These are phyloP conservation scores for Aspergillus ochraceoroseus DNA, from an alignment of 2,329 filamentous ascomycete species.

Conservation along the genomic window DNA sequence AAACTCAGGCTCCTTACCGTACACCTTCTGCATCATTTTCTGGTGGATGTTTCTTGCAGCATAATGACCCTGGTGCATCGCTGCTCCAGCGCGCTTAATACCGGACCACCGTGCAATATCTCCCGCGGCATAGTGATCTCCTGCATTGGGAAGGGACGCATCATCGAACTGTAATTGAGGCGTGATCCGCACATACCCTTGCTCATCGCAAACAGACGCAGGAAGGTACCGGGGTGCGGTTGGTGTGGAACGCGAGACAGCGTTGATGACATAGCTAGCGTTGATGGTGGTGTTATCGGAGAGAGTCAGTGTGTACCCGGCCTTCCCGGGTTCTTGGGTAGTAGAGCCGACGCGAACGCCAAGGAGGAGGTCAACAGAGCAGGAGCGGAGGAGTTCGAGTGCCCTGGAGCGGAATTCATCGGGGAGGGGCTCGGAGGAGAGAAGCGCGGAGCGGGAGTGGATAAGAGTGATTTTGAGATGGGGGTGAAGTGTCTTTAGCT, in stretches of 20 bases:
- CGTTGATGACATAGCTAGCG: slow-evolving; percentile 64
- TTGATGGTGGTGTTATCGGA: slow-evolving; percentile 56
- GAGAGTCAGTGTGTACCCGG: slow-evolving; percentile 48
- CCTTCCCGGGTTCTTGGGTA: slow-evolving; percentile 16
- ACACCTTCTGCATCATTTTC: slow-evolving; percentile 49
- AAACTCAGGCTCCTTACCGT: slow-evolving; percentile 44
- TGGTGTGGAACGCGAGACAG: slow-evolving; percentile 60
- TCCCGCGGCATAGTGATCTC: slow-evolving; percentile 63
- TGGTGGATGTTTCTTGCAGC: slow-evolving; percentile 65
- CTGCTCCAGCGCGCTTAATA: slow-evolving; percentile 72
- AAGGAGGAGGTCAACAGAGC: slow-evolving; percentile 50
- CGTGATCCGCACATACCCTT: slow-evolving; percentile 62
- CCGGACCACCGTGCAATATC: slow-evolving; percentile 68
- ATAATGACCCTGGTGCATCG: slow-evolving; percentile 67
- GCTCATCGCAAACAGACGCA: slow-evolving; percentile 52
- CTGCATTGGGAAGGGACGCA: slow-evolving; percentile 50
- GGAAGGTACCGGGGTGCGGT: slow-evolving; percentile 60
- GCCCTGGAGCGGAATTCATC: slow-evolving; percentile 58
- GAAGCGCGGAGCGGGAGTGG: slow-evolving; percentile 64
- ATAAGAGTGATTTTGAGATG: slow-evolving; percentile 64
- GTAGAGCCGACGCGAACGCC: slow-evolving; percentile 28
- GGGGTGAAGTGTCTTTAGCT: slow-evolving; percentile 66
- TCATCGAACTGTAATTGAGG: slow-evolving; percentile 54
- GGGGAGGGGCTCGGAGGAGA: slow-evolving; percentile 68
- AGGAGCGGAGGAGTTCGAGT: slow-evolving; percentile 57